A percentile compares a stretch with the other conserved stretches of the same genome.
These are phyloP conservation scores for Anisodus acutangulus DNA, from an alignment of 257 asterid genomes.

Conservation along the genomic window DNA sequence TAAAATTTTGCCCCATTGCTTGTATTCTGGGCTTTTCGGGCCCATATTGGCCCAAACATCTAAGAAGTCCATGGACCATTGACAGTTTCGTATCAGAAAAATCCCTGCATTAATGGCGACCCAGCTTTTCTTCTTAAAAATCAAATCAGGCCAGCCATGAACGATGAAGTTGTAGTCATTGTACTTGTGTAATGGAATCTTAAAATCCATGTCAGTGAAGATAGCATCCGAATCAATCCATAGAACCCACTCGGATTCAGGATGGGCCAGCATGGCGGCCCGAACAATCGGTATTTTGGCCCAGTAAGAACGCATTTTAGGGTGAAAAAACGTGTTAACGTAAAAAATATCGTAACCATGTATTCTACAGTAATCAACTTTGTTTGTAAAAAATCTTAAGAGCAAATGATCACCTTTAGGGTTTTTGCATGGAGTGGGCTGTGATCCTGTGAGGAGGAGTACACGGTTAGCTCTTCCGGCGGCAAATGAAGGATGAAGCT, in stretches of 20 bases:
- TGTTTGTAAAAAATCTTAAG: slow-evolving; percentile 70
- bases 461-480: slow-evolving; percentile 38
- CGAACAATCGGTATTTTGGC: slow-evolving; percentile 65
- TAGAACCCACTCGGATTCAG: slow-evolving; percentile 73
- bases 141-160: slow-evolving; percentile 74
- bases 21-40: slow-evolving; percentile 63
- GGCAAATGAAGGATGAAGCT: slow-evolving; percentile 46
- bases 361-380: slow-evolving; percentile 74
- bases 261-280: slow-evolving; percentile 85
- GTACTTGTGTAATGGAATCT: slow-evolving; percentile 67
- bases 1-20: slow-evolving; percentile 57
- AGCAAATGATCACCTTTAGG: slow-evolving; percentile 67
- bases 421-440: slow-evolving; percentile 61
- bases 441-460: slow-evolving; percentile 76
- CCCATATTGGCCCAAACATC: slow-evolving; percentile 84
- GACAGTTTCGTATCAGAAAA: slow-evolving; percentile 70
- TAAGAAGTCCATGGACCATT: slow-evolving; percentile 81
- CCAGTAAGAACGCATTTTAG: slow-evolving; percentile 66
- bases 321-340: slow-evolving; percentile 43
- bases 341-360: slow-evolving; percentile 59
- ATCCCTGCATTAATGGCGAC: slow-evolving; percentile 73
- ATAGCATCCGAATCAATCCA: slow-evolving; percentile 88
- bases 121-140: slow-evolving; percentile 74
- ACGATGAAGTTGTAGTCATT: slow-evolving; percentile 59
- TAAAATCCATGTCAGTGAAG: slow-evolving; percentile 82